phyloP scores from a whole-genome alignment of 73 alveolate genomes.

The Halteria grandinella region DNA sequence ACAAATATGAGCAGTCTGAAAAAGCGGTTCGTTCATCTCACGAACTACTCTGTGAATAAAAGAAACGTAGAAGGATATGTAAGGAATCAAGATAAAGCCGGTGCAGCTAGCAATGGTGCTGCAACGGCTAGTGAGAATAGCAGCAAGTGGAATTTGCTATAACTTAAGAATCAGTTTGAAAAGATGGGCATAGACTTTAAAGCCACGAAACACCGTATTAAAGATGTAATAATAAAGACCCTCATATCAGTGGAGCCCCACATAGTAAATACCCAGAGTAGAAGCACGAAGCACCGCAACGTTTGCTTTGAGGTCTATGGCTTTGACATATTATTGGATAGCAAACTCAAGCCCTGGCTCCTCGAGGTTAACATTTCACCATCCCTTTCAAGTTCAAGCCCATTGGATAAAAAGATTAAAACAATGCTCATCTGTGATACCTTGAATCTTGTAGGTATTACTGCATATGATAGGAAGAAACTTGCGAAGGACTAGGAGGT shows the following conservation, averaged over 20 bases:
- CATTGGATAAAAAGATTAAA: constrained; percentile 84
- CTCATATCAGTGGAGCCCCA: constrained; percentile 82
- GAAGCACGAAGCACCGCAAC: not conserved
- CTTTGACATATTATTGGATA: constrained; percentile 94
- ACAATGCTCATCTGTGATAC: constrained; percentile 87
- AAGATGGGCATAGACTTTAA: constrained; percentile 73
- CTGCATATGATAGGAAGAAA: constrained; percentile 30
- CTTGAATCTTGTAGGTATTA: constrained; percentile 60
- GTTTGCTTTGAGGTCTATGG: constrained; percentile 98
- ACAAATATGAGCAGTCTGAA: constrained; percentile 58
- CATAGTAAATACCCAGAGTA: constrained; percentile 34
- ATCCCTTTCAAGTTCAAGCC: constrained; percentile 86
- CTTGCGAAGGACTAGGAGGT: constrained; percentile 42
- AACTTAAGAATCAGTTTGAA: constrained; percentile 61
- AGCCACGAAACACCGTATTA: constrained; percentile 63
- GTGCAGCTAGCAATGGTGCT: constrained; percentile 70
- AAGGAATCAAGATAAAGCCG: not conserved
- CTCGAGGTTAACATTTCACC: constrained; percentile 96
- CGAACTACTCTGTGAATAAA: constrained; percentile 89
- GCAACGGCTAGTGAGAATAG: constrained; percentile 57
- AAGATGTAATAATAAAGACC: constrained; percentile 81
- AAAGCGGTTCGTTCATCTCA: constrained; percentile 83
- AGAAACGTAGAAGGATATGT: constrained; percentile 47
- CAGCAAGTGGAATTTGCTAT: constrained; percentile 87
- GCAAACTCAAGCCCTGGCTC: constrained; percentile 89